Base-by-base conservation (phyloP, 257 asterid genomes). In the Nyctanthes arbortristis region DNA sequence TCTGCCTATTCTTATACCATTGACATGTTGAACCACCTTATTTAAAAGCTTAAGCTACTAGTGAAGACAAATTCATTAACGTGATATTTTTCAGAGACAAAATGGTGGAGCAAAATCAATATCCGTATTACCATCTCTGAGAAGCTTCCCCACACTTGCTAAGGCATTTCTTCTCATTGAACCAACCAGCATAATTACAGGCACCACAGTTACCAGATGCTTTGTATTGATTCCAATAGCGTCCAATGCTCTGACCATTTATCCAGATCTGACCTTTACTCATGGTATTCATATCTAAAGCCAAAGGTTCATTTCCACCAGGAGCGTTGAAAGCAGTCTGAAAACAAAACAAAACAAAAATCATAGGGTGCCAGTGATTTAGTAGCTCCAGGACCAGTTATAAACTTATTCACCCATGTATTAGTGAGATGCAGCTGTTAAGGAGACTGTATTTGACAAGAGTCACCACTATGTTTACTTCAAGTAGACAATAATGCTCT, bases 201-300 rank as follows among this genome's bases (percentile, higher is more conserved):
- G 85, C 60, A 14, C 69, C 73, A 74, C 98, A 92, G 31, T 67
- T 75, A 4, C 87, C 92, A 0, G 88, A 76, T 72, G 96, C 96
- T 82, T 89, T 88, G 79, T 86, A 82, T 75, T 78, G 91, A 59
- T 92, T 88, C 89, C 89, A 88, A 66, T 85, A 87, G 34, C 98
- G 87, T 32, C 97, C 98, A 28, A 93, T 79, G 85, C 88, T 87
- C 70, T 81, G 89, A 20, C 98, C 97, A 4, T 93, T 93, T 78
- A 93, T 87, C 98, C 98, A 93, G 22, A 88, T 84, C 74, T 93
- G 97, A 61, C 98, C 98, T 78, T 93, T 93, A 71, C 98, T 90
- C 98, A 93, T 90, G 65, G 85, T 77, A 63, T 71, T 79, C 97
- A 93, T 88, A 68, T 93, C 98, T 67, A 93, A 81, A 68, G 99